Percentiles rank a stretch among this genome's conserved stretches.
These are phyloP conservation scores for Chlamydomonas incerta DNA, from an alignment of 139 green algal species.

Conservation along the genomic window DNA sequence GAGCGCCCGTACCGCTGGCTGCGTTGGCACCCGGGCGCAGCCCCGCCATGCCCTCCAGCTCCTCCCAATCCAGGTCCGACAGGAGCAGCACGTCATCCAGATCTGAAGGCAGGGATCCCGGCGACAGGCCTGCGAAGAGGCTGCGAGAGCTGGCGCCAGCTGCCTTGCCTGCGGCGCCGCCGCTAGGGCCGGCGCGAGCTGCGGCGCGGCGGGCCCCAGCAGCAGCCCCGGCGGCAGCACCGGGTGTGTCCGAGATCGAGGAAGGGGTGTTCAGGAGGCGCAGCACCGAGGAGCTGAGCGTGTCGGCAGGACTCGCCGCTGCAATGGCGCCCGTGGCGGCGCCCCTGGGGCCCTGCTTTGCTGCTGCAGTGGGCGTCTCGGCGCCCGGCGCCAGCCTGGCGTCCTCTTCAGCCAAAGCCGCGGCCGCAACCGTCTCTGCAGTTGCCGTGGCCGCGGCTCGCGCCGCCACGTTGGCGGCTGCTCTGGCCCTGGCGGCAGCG, in stretches of 20 bases:
- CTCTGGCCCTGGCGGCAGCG: neutral
- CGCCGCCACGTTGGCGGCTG: neutral
- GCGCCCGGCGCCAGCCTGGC: too few relatives aligned
- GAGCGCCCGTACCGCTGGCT: neutral
- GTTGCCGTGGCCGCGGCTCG: too few relatives aligned
- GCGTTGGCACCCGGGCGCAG: neutral
- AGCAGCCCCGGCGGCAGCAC: neutral
- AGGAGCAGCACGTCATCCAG: conserved; percentile 20
- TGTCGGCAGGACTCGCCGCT: neutral
- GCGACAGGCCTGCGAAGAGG: neutral
- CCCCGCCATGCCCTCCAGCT: conserved; percentile 16
- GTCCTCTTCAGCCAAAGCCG: neutral
- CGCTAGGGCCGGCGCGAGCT: neutral
- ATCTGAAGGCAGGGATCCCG: conserved; percentile 10
- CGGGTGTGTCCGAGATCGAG: neutral
- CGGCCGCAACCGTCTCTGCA: neutral
- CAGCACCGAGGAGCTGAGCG: conserved; percentile 17
- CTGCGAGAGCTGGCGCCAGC: neutral
- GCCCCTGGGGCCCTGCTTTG: neutral
- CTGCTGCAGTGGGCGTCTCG: neutral
- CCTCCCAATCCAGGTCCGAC: conserved; percentile 17
- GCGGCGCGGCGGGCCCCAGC: neutral
- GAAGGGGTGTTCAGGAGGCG: neutral
- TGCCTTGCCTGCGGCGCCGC: neutral
- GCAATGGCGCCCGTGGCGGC: neutral